Percentiles rank a stretch among this genome's conserved stretches.
Conservation (phyloP, 805 yeast genomes). For the Metschnikowia bowlesiae region DNA sequence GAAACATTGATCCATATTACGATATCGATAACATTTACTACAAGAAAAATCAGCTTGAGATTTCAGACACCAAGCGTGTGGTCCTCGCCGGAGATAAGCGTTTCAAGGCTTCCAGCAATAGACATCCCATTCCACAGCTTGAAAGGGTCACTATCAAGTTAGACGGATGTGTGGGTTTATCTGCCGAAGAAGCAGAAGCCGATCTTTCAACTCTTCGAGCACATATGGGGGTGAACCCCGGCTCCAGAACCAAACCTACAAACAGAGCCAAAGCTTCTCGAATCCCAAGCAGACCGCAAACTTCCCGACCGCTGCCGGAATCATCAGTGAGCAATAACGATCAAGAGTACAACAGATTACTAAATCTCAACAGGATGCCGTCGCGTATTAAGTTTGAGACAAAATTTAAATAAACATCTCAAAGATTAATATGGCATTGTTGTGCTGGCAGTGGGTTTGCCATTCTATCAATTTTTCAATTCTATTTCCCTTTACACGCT, state of each 20-base stretch:
- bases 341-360: slow-evolving; percentile 7
- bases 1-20: slow-evolving; percentile 20
- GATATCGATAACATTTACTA: slow-evolving; percentile 21
- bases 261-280: not conserved
- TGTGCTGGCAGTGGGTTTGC: not conserved
- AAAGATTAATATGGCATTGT: not conserved
- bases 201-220: slow-evolving; percentile 11
- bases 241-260: not conserved
- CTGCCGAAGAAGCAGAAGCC: slow-evolving; percentile 11
- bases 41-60: slow-evolving; percentile 29
- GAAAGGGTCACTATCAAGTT: slow-evolving; percentile 11
- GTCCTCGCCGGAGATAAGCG: slow-evolving; percentile 3
- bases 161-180: slow-evolving; percentile 14
- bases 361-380: slow-evolving; percentile 6
- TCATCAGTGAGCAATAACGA: not conserved
- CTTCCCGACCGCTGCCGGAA: not conserved
- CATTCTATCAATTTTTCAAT: not conserved
- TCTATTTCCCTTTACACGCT: not conserved
- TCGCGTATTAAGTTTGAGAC: slow-evolving; percentile 4
- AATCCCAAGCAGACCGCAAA: not conserved
- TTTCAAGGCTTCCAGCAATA: slow-evolving; percentile 7
- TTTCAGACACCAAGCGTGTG: slow-evolving; percentile 25
- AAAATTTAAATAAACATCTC: not conserved
- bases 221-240: not conserved
- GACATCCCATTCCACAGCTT: slow-evolving; percentile 14